Conservation (phyloP, 371 early-diverging fungal species). For the Rhizopus stolonifer region DNA sequence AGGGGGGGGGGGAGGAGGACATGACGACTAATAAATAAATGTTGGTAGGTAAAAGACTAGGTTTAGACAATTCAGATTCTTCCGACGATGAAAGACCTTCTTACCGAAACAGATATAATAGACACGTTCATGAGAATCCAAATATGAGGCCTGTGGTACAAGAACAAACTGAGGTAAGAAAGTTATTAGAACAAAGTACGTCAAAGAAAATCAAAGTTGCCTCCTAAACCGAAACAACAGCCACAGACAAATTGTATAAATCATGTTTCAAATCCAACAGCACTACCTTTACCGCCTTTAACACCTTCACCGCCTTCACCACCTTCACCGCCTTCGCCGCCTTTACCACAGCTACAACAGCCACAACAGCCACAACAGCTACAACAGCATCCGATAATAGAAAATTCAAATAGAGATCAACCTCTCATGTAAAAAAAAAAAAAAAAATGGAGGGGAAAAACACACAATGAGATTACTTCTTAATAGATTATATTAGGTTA, state of each 20-base stretch:
- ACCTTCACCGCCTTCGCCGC: too few relatives aligned
- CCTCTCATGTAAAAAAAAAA: not conserved
- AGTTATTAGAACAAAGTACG: too few relatives aligned
- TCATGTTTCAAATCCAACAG: too few relatives aligned
- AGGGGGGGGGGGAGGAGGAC: too few relatives aligned
- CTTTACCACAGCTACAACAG: not conserved
- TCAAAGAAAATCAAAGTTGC: too few relatives aligned
- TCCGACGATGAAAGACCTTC: not conserved
- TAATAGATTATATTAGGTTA: constrained; percentile 1
- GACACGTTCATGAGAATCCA: not conserved
- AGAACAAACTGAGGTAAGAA: not conserved
- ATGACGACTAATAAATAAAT: not conserved
- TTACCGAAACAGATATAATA: not conserved
- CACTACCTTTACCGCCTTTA: too few relatives aligned
- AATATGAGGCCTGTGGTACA: not conserved
- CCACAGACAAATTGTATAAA: too few relatives aligned
- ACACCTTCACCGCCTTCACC: too few relatives aligned
- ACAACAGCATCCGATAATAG: not conserved
- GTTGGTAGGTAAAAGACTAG: constrained; percentile 23
- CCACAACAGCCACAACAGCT: not conserved
- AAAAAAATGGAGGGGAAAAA: not conserved
- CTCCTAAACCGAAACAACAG: too few relatives aligned
- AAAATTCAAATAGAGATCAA: not conserved
- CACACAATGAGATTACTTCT: too few relatives aligned
- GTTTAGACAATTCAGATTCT: constrained; percentile 26